Evolutionary conservation across 805 yeast species (phyloP), one percentile per base, ranked within the genome.

Genomic region (Candida fluviatilis): DNA sequence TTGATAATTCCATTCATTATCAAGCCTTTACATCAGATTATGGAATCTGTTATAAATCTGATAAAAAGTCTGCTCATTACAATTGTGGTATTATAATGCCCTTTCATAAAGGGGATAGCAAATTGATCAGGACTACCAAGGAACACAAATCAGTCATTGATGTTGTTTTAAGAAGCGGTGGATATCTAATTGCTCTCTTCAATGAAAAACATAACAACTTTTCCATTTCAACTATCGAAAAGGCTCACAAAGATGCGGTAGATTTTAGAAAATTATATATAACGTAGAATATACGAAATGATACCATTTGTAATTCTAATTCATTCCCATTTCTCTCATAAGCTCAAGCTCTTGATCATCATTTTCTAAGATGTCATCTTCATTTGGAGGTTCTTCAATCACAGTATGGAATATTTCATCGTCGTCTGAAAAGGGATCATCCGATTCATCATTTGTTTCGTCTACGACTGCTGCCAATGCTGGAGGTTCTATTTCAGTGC

Each of bases 61-160:
- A 55, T 1, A 60, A 57, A 13, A 35, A 40, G 25, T 39, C 45
- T 18, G 54, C 69, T 5, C 53, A 52, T 34, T 74, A 64, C 42
- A 71, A 61, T 35, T 58, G 71, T 21, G 85, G 84, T 0, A 43
- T 75, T 3, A 60, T 76, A 15, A 68, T 78, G 70, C 80, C 83
- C 1, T 73, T 79, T 45, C 69, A 55, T 50, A 62, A 72, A 38
- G 57, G 60, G 25, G 57, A 61, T 14, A 60, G 77, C 2, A 71
- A 63, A 46, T 47, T 78, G 30, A 70, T 73, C 8, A 60, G 78
- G 45, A 65, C 54, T 44, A 58, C 47, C 18, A 38, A 35, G 21
- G 27, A 45, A 30, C 17, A 38, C 33, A 16, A 34, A 24, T 24
- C 56, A 19, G 48, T 49, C 13, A 47, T 71, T 33, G 79, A 75